Evolutionary conservation across 2,329 filamentous ascomycete genomes (phyloP).

Genomic region (Diaporthe ilicicola): DNA sequence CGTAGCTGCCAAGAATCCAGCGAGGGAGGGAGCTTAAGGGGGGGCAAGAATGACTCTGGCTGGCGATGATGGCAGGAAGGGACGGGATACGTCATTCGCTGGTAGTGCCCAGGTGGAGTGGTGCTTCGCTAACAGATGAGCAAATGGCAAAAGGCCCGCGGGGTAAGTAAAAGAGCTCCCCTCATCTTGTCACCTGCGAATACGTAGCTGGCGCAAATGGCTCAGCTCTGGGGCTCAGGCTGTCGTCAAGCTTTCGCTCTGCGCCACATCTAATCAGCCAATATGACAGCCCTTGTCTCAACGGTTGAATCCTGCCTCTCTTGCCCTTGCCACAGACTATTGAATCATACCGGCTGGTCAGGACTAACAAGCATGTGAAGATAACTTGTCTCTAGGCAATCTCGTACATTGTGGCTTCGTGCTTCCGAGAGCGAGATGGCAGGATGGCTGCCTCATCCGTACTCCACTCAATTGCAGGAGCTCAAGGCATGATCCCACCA

Average conservation of each 20-base stretch:
- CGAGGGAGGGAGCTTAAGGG: slow-evolving; percentile 5
- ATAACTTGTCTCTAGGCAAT: neutral
- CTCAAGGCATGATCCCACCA: neutral
- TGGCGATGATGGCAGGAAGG: neutral
- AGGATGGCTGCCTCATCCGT: too few species aligned
- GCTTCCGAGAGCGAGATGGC: neutral
- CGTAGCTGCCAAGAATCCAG: slow-evolving; percentile 18
- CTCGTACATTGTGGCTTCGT: neutral
- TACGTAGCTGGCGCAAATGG: neutral
- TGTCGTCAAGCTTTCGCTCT: neutral
- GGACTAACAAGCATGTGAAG: slow-evolving; percentile 16
- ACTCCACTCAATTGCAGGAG: too few species aligned
- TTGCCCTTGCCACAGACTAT: slow-evolving; percentile 11
- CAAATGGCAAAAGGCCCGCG: neutral
- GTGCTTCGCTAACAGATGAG: neutral
- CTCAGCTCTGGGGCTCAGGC: neutral
- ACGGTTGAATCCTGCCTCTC: slow-evolving; percentile 5
- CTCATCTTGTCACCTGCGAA: neutral
- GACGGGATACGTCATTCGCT: slow-evolving; percentile 17
- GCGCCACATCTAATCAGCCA: slow-evolving; percentile 16
- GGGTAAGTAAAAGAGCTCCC: slow-evolving; percentile 8
- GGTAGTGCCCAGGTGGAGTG: slow-evolving; percentile 5
- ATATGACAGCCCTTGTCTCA: slow-evolving; percentile 16
- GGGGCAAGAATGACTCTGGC: slow-evolving; percentile 8
- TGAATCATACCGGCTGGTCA: neutral